Evolutionary conservation across 2,329 filamentous ascomycete genomes (phyloP).

Genomic region (Botrytis elliptica): DNA sequence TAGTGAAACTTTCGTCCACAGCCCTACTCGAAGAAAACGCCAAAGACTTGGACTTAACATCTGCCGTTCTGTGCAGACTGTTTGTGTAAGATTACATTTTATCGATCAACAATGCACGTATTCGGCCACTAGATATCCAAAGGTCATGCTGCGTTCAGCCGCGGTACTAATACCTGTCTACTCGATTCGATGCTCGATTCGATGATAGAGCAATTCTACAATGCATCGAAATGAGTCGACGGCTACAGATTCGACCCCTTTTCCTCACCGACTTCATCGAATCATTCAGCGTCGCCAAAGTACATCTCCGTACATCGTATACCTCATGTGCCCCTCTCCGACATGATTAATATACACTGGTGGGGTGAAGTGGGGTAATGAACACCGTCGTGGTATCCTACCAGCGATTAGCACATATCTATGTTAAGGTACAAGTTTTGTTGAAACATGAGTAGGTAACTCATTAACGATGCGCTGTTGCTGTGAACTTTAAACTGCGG

Average conservation of each 20-base stretch:
- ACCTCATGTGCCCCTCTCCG: conserved; percentile 4
- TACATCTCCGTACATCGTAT: neutral
- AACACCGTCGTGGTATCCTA: neutral
- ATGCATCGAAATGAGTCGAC: neutral
- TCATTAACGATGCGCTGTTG: neutral
- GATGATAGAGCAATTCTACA: neutral
- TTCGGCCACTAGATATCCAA: neutral
- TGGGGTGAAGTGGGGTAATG: neutral
- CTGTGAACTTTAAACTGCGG: conserved; percentile 6
- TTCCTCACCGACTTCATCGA: neutral
- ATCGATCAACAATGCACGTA: neutral
- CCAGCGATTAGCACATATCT: neutral
- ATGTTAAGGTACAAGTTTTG: neutral
- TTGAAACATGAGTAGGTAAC: neutral
- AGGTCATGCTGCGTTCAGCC: neutral
- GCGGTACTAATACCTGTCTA: neutral
- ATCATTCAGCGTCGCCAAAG: neutral
- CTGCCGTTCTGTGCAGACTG: neutral
- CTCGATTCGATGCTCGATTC: neutral
- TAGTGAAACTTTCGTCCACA: neutral
- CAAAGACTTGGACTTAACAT: neutral
- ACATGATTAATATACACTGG: neutral
- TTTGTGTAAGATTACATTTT: neutral
- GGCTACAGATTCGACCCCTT: neutral
- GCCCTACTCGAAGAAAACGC: neutral